Conservation (phyloP, 108 stramenopile genomes). For the Cyclotella sp. region DNA sequence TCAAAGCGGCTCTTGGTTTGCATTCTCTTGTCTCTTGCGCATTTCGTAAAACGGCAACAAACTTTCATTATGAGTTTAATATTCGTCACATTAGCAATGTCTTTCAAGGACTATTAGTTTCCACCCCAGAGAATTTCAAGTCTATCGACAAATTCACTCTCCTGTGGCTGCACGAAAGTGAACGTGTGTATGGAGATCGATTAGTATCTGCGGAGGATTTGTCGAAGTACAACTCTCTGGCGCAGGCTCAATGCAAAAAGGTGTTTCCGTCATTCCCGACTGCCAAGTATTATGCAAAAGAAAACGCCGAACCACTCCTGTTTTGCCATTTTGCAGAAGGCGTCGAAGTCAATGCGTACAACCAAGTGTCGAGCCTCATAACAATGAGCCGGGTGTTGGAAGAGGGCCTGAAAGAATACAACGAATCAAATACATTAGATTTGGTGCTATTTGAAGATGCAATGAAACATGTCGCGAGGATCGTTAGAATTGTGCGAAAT, state of each 20-base stretch:
- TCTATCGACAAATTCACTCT: slow-evolving; percentile 64
- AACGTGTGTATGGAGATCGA: slow-evolving; percentile 82
- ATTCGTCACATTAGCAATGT: slow-evolving; percentile 75
- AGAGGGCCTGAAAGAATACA: slow-evolving; percentile 58
- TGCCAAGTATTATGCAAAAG: slow-evolving; percentile 57
- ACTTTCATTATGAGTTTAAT: slow-evolving; percentile 88
- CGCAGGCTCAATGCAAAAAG: slow-evolving; percentile 66
- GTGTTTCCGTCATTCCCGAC: slow-evolving; percentile 55
- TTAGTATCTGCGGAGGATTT: slow-evolving; percentile 62
- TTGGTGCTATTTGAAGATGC: slow-evolving; percentile 81
- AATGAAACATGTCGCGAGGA: slow-evolving; percentile 73
- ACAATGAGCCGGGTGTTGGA: slow-evolving; percentile 43
- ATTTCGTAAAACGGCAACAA: slow-evolving; percentile 74
- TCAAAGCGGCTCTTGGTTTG: slow-evolving; percentile 60
- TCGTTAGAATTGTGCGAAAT: slow-evolving; percentile 63
- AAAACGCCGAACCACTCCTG: slow-evolving; percentile 55
- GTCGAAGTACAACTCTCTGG: slow-evolving; percentile 54
- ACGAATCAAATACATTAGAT: slow-evolving; percentile 66
- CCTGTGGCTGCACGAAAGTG: slow-evolving; percentile 81
- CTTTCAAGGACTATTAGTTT: slow-evolving; percentile 75
- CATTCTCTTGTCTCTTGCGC: slow-evolving; percentile 52
- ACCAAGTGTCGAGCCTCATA: slow-evolving; percentile 43
- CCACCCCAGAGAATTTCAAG: slow-evolving; percentile 45
- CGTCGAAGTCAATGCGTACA: slow-evolving; percentile 51
- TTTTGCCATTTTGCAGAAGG: slow-evolving; percentile 67